Conservation (phyloP, 768 basidiomycete species). For the Serendipita sp. region DNA sequence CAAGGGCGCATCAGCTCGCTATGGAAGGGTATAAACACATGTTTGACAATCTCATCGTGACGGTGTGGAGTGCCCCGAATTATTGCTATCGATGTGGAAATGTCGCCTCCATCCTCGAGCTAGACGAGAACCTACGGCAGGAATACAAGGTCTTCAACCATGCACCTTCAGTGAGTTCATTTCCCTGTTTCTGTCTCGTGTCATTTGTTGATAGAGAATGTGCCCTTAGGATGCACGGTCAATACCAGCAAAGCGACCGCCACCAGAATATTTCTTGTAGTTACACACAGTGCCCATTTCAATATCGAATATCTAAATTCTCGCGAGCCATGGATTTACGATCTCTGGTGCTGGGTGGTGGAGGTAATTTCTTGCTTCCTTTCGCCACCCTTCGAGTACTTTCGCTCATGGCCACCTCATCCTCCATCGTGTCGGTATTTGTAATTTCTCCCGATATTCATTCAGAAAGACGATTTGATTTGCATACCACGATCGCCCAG, state of each 20-base stretch:
- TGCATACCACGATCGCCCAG: conserved; percentile 52
- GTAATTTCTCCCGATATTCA: conserved; percentile 78
- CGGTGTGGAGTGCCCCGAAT: conserved; percentile 86
- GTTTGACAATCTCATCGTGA: conserved; percentile 88
- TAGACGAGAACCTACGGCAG: conserved; percentile 85
- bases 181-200: not conserved
- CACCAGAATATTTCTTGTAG: conserved; percentile 73
- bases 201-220: not conserved
- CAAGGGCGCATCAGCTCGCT: conserved; percentile 91
- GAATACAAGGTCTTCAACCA: conserved; percentile 94
- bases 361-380: not conserved
- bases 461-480: conserved; percentile 75
- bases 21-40: conserved; percentile 93
- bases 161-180: conserved; percentile 57
- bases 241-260: conserved; percentile 69
- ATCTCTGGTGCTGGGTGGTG: not conserved
- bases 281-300: too few relatives aligned
- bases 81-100: conserved; percentile 92
- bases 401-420: not conserved
- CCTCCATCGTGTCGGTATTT: conserved; percentile 43
- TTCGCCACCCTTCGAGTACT: not conserved
- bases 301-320: too few relatives aligned
- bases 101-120: conserved; percentile 83
- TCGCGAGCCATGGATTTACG: too few relatives aligned
- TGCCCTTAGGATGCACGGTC: conserved; percentile 57